phyloP scores from a whole-genome alignment of 2,329 filamentous ascomycete species.

The Huntiella savannae region DNA sequence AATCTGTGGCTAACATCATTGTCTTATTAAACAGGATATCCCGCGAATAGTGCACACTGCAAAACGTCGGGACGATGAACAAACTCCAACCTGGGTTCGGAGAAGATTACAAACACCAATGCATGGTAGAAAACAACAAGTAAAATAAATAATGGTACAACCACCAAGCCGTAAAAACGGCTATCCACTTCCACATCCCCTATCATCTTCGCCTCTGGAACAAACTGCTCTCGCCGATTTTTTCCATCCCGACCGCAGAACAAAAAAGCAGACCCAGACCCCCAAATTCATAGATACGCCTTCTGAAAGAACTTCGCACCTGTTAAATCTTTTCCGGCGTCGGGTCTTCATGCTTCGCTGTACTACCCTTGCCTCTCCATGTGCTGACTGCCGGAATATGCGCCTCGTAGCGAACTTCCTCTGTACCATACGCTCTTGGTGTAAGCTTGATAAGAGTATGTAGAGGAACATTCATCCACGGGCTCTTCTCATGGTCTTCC shows the following conservation, averaged over 20 bases:
- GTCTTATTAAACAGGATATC: too few species aligned
- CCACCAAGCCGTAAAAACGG: neutral
- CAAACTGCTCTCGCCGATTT: neutral
- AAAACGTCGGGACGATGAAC: too few species aligned
- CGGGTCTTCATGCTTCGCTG: constrained; percentile 66
- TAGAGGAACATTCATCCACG: constrained; percentile 96
- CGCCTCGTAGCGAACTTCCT: constrained; percentile 71
- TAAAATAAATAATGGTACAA: neutral
- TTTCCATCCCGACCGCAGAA: too few species aligned
- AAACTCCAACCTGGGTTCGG: too few species aligned
- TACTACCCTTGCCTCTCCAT: constrained; percentile 84
- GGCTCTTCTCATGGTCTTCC: constrained; percentile 74
- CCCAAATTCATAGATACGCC: too few species aligned
- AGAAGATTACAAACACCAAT: neutral
- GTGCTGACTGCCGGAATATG: constrained; percentile 93
- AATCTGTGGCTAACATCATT: too few species aligned
- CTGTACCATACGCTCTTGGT: constrained; percentile 80
- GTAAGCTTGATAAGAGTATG: constrained; percentile 95
- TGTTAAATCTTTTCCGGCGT: constrained; percentile 17
- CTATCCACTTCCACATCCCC: too few species aligned
- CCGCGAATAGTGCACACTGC: too few species aligned
- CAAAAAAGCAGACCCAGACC: too few species aligned
- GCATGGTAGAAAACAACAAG: neutral
- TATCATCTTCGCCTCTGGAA: too few species aligned
- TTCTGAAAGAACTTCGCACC: too few species aligned